Evolutionary conservation across 129 eudicot genomes (phyloP), one percentile per base, ranked within the genome.

Genomic region (Chrysanthemum lavandulifolium): DNA sequence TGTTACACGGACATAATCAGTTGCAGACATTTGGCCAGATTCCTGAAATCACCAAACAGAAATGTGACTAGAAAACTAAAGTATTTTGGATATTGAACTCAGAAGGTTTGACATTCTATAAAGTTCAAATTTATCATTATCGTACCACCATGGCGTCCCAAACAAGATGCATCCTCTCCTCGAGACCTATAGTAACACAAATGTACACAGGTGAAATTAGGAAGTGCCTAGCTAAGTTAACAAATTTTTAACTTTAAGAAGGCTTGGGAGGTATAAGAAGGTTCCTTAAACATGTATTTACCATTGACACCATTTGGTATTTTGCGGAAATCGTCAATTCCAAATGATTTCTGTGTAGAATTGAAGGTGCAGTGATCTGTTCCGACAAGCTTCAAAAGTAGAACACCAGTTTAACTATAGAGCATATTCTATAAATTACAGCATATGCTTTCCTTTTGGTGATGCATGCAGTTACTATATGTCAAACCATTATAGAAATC

Each of bases 81-180:
- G n/a, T 36, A 48, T 55, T 72, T 6, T 18, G 56, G 63, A 52
- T 74, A 68, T 2, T 45, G 45, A 68, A 23, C 58, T 51, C 6
- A 40, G 69, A 51, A 67, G 10, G n/a, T 73, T 14, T 19, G 31
- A 19, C 13, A 73, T 9, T 40, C 4, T 7, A 2, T 4, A 2
- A 48, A 25, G 19, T 25, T 49, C 18, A 53, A 73, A 65, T 27
- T 50, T 12, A 18, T 65, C 13, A 68, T 73, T 33, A 73, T 69
- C 92, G 69, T 88, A 94, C 98, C 98, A 94, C 98, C 98, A 94
- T 86, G 31, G 96, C 53, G 72, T 90, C 93, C 98, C 98, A 94
- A 65, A 94, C 89, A 77, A 94, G 81, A 86, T 87, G 97, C 96
- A 94, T 94, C 83, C 98, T 88, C 86, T 94, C 98, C 86, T 94